Evolutionary conservation across 106 monocot genomes (phyloP).

Genomic region (Agapanthus africanus): DNA sequence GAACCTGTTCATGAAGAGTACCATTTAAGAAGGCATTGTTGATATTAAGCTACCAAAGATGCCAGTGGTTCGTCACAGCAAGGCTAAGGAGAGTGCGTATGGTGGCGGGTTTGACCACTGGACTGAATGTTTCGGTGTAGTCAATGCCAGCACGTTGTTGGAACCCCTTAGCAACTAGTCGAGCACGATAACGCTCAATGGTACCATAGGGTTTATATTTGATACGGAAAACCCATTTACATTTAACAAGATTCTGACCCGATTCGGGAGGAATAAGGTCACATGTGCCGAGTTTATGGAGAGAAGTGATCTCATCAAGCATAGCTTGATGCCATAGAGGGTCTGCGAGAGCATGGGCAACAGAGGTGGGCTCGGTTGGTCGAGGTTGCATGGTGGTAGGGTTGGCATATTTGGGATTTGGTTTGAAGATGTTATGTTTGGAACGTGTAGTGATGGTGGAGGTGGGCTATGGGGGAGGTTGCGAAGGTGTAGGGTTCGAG

Average conservation of each 20-base stretch:
- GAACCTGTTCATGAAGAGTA: not conserved
- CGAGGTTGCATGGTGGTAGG: not conserved
- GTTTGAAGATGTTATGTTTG: no score
- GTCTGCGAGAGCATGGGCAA: not conserved
- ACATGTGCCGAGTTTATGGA: not conserved
- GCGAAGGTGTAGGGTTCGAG: not conserved
- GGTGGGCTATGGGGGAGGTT: not conserved
- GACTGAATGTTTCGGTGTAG: slow-evolving; percentile 7
- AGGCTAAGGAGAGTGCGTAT: not conserved
- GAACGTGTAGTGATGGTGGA: not conserved
- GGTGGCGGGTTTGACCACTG: not conserved
- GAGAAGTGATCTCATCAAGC: not conserved
- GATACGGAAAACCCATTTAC: not conserved
- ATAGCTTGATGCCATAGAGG: slow-evolving; percentile 2
- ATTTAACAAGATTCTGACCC: not conserved
- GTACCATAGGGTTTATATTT: not conserved
- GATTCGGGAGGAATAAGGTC: not conserved
- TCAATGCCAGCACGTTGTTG: not conserved
- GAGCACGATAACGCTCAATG: not conserved
- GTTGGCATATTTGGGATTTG: not conserved
- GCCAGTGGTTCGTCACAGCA: not conserved
- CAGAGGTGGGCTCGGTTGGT: not conserved
- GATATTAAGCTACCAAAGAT: not conserved
- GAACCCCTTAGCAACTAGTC: not conserved
- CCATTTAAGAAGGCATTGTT: not conserved